phyloP scores from a whole-genome alignment of 148 eudicot species.

The Rheum nobile region DNA sequence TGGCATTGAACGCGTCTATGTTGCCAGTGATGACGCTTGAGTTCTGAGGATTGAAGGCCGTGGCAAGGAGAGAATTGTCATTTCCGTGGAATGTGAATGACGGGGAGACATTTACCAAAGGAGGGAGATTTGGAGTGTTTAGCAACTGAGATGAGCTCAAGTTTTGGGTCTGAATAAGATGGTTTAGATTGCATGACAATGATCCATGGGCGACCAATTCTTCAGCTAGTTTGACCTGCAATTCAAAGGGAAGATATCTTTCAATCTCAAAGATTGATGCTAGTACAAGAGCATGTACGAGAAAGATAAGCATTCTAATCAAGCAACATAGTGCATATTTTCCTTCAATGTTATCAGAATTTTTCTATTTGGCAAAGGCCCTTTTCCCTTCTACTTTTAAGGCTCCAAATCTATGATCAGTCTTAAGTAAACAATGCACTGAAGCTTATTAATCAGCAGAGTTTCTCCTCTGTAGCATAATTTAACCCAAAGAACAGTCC shows the following conservation, averaged over 20 bases:
- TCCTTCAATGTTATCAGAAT: neutral
- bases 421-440: neutral
- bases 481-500: neutral
- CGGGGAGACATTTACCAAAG: constrained; percentile 31
- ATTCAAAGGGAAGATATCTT: neutral
- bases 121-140: constrained; percentile 21
- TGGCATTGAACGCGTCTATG: neutral
- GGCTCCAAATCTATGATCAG: too few relatives aligned
- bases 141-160: constrained; percentile 36
- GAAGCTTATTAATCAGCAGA: neutral
- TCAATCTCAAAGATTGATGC: neutral
- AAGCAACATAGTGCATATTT: too few relatives aligned
- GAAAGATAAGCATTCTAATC: too few relatives aligned
- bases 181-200: constrained; percentile 44
- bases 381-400: too few relatives aligned
- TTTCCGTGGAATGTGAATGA: constrained; percentile 36
- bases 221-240: constrained; percentile 82
- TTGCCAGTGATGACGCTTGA: neutral
- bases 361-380: neutral
- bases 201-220: constrained; percentile 83
- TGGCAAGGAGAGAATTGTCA: constrained; percentile 15
- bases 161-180: constrained; percentile 51
- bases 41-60: neutral
- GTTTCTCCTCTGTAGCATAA: neutral
- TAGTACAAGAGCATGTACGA: too few relatives aligned